Evolutionary conservation across 345 rosid species (phyloP).

Genomic region (Cardiospermum halicacabum): DNA sequence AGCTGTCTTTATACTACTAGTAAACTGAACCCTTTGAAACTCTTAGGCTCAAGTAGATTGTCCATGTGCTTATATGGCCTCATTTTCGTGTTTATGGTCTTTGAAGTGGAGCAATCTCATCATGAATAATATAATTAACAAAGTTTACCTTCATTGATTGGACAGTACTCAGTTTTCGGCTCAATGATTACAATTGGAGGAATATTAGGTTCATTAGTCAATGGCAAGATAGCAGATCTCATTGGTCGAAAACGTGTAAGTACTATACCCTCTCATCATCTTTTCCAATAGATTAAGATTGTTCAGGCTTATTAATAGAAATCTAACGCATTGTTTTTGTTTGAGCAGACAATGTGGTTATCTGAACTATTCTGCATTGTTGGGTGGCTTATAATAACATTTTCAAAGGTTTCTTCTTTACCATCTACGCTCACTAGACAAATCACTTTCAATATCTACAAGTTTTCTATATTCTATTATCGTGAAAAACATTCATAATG

Average conservation of each 20-base stretch:
- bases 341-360: slow-evolving; percentile 55
- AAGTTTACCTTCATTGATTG: not conserved
- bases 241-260: slow-evolving; percentile 38
- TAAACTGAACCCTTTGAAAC: too few relatives aligned
- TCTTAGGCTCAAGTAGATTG: too few relatives aligned
- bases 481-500: not conserved
- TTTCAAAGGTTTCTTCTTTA: slow-evolving; percentile 31
- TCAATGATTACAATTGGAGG: slow-evolving; percentile 35
- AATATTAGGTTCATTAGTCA: slow-evolving; percentile 26
- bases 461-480: not conserved
- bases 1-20: too few relatives aligned
- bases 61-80: too few relatives aligned
- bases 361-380: slow-evolving; percentile 36
- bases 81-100: too few relatives aligned
- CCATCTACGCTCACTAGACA: not conserved
- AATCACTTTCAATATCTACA: not conserved
- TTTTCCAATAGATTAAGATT: too few relatives aligned
- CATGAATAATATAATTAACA: too few relatives aligned
- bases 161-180: slow-evolving; percentile 39
- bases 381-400: slow-evolving; percentile 54
- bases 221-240: slow-evolving; percentile 29
- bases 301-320: too few relatives aligned
- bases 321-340: not conserved
- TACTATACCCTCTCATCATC: not conserved
- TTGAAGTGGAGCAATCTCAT: too few relatives aligned